Base-by-base conservation (phyloP, 2,329 filamentous ascomycete genomes). In the Trichoderma afroharzianum region DNA sequence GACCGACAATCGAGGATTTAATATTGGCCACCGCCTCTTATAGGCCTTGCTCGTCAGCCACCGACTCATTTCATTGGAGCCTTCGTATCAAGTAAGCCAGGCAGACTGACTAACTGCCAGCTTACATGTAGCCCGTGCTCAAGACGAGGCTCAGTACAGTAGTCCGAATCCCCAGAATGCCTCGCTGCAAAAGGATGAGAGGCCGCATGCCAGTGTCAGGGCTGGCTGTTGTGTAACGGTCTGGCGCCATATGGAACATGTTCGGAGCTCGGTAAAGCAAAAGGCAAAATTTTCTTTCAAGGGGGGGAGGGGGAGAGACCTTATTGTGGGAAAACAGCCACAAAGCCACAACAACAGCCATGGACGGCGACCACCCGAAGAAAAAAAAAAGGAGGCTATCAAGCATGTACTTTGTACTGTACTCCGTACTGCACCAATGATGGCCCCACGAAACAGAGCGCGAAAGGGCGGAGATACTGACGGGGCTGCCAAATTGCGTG, bases 221-320 rank as follows among this genome's bases (percentile, higher is more conserved):
- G 43, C 43, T 50, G 43, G 43, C 43, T 50, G 43, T 11, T 9
- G n/a, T 21, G 18, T 9, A 59, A 59, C 57, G n/a, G 33, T 18
- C 58, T 21, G 61, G 39, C 36, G 36, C 39, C 61, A 63, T 9
- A 32, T 28, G 24, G 61, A 43, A 47, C 61, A 3, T 39, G 61
- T 39, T n/a, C 61, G 61, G 33, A 63, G 61, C 61, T 63, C 61
- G 61, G 61, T 63, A 63, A 59, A n/a, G 26, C 28, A 32, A 59
- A 30, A 43, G 61, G 26, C 21, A n/a, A 39, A 63, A 30, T 30
- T 30, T 63, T 59, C 57, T 32, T 33, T 14, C 36, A 30, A 43
- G 33, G 26, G 24, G 24, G 7, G 24, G 18, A 2, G 36, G 43
- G 43, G 43, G 18, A 11, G 30, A 21, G 28, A 32, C 57, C 28